A percentile compares a stretch with the other conserved stretches of the same genome.
Evolutionary conservation across 2,329 filamentous ascomycete species (phyloP).

Genomic region (Cordyceps javanica): DNA sequence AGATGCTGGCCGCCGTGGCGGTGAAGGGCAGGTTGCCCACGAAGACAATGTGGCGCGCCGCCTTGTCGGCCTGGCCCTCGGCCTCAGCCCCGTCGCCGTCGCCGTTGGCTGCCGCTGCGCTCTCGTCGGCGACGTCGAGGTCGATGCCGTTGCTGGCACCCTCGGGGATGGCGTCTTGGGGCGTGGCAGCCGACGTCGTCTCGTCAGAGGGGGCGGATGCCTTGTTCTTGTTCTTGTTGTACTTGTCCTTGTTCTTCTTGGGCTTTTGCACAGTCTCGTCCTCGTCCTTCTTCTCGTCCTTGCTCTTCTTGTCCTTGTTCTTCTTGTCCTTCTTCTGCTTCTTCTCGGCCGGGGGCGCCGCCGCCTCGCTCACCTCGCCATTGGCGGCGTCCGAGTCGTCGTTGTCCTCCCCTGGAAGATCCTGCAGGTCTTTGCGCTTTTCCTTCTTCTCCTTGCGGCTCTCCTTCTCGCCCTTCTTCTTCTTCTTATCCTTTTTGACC

Average conservation of each 20-base stretch:
- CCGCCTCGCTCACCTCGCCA: constrained; percentile 18
- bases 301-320: constrained; percentile 23
- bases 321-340: constrained; percentile 26
- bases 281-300: constrained; percentile 24
- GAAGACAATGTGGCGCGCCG: constrained; percentile 28
- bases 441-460: constrained; percentile 36
- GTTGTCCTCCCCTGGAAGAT: constrained; percentile 29
- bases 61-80: constrained; percentile 18
- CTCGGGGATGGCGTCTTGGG: constrained; percentile 20
- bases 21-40: constrained; percentile 80
- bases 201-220: constrained; percentile 13
- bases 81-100: neutral
- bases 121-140: constrained; percentile 12
- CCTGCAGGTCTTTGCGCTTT: constrained; percentile 32
- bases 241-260: constrained; percentile 25
- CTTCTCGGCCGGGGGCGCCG: constrained; percentile 17
- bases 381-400: constrained; percentile 17
- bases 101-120: constrained; percentile 14
- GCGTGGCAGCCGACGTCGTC: constrained; percentile 11
- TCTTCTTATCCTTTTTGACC: constrained; percentile 30
- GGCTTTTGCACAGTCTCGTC: too few species aligned
- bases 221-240: constrained; percentile 21
- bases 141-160: constrained; percentile 24
- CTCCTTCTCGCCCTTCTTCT: constrained; percentile 27
- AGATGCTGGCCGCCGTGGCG: constrained; percentile 64